Base-by-base conservation (phyloP, 2,329 filamentous ascomycete species). In the Juglanconis oblonga region DNA sequence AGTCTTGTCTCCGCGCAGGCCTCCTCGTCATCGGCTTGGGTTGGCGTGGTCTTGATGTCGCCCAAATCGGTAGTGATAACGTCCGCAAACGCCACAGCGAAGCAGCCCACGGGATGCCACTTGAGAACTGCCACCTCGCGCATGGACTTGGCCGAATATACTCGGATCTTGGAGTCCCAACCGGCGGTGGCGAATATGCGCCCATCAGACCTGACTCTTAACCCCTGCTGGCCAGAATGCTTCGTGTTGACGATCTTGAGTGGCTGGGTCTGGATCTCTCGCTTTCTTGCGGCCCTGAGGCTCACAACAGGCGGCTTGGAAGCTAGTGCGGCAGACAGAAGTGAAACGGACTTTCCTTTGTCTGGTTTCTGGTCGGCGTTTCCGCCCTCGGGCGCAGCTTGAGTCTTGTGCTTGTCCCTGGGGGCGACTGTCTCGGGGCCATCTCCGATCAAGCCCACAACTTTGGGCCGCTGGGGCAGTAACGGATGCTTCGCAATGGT, bases 91-190 rank as follows among this genome's bases (percentile, higher is more conserved):
- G 86, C 87, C 17, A 91, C 82, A 3, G 91, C 85, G 75, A 95
- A 97, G 65, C 91, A 93, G 1, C 93, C 93, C 36, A 90, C 88
- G 66, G 89, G 87, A 74, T 98, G 95, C 94, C 94, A 98, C 74
- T 96, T 96, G 64, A 98, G 77, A 57, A 97, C 92, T 0, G 94
- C 95, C 10, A 98, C 74, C 73, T 98, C 93, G 69, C 88, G 90
- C 79, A 98, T 81, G 0, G 87, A 89, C 73, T 89, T 92, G 51
- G 82, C 76, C 3, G 89, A 89, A 73, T 98, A 99, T 1, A 98
- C 87, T 8, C 95, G 81, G 1, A 93, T 79, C 52, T 87, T 85
- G 1, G 86, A 83, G 72, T 99, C 95, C 95, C 95, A 99, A 3
- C 95, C 95, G 0, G 91, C 94, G 0, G 94, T 98, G 3, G 90